Percentiles rank a stretch among this genome's conserved stretches.
Conservation (phyloP, 257 asterid genomes). For the Verbena officinalis region DNA sequence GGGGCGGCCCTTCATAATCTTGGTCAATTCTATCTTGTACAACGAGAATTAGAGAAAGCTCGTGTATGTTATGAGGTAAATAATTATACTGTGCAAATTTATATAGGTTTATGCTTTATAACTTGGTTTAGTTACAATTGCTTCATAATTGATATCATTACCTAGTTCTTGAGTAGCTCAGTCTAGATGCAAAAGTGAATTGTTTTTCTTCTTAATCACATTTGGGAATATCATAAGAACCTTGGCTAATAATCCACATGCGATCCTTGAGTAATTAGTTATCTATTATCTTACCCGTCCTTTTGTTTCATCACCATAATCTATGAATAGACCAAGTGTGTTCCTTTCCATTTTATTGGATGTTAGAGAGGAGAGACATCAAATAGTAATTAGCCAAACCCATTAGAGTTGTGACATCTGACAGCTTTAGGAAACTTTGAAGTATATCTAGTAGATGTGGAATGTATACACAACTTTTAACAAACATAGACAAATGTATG, state of each 20-base stretch:
- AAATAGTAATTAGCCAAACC: constrained; percentile 3
- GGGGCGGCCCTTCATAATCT: constrained; percentile 98
- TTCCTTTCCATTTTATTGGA: constrained; percentile 10
- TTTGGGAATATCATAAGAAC: constrained; percentile 5
- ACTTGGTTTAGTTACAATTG: constrained; percentile 14
- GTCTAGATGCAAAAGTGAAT: neutral
- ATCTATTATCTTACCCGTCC: neutral
- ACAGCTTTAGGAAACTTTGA: constrained; percentile 11
- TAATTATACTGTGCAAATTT: constrained; percentile 3
- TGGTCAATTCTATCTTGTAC: constrained; percentile 80
- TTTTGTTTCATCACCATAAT: constrained; percentile 10
- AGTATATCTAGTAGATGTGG: neutral
- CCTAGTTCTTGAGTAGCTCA: neutral
- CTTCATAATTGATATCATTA: constrained; percentile 21
- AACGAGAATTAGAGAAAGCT: constrained; percentile 68
- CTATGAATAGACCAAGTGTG: constrained; percentile 6
- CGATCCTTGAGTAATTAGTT: constrained; percentile 1
- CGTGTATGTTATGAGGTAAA: constrained; percentile 83
- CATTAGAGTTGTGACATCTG: neutral
- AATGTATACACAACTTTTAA: neutral
- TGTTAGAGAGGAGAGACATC: neutral
- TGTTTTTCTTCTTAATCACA: constrained; percentile 15
- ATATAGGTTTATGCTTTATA: constrained; percentile 8
- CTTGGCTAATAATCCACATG: too few relatives aligned
- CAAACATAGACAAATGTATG: neutral